These are phyloP conservation scores for Eimeria praecox DNA, from an alignment of 169 alveolate species.

Conservation along the genomic window DNA sequence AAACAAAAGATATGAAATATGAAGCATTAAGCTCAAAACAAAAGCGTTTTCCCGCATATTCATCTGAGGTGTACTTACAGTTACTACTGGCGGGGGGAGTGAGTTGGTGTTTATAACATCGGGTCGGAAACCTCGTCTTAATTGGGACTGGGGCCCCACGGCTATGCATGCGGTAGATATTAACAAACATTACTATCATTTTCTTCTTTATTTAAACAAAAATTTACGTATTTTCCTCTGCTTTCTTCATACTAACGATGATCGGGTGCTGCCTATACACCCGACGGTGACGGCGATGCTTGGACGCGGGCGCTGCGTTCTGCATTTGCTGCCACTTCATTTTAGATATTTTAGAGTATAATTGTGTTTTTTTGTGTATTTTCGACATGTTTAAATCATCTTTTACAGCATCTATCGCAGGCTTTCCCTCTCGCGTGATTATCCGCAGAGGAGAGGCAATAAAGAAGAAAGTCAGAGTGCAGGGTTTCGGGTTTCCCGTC, in stretches of 20 bases:
- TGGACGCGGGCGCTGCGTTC: not conserved
- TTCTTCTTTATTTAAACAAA: too few relatives aligned
- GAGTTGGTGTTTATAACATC: not conserved
- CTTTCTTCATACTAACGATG: not conserved
- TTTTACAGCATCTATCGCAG: not conserved
- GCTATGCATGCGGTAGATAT: not conserved
- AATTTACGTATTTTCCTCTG: not conserved
- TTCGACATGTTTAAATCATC: not conserved
- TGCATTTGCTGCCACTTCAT: not conserved
- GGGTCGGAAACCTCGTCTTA: not conserved
- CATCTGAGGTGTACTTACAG: not conserved
- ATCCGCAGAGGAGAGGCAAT: not conserved
- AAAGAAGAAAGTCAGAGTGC: not conserved
- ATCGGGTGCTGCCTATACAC: not conserved
- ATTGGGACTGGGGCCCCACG: slow-evolving; percentile 25
- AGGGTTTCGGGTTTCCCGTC: not conserved
- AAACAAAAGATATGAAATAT: too few relatives aligned
- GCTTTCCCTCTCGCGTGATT: not conserved
- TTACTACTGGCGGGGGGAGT: not conserved
- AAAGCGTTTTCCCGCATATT: not conserved
- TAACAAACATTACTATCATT: not conserved
- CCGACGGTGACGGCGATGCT: not conserved
- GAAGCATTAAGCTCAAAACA: not conserved
- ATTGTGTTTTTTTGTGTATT: not conserved
- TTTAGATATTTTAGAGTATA: not conserved